These are phyloP conservation scores for Podospora conica DNA, from an alignment of 495 filamentous ascomycete genomes.

Conservation along the genomic window DNA sequence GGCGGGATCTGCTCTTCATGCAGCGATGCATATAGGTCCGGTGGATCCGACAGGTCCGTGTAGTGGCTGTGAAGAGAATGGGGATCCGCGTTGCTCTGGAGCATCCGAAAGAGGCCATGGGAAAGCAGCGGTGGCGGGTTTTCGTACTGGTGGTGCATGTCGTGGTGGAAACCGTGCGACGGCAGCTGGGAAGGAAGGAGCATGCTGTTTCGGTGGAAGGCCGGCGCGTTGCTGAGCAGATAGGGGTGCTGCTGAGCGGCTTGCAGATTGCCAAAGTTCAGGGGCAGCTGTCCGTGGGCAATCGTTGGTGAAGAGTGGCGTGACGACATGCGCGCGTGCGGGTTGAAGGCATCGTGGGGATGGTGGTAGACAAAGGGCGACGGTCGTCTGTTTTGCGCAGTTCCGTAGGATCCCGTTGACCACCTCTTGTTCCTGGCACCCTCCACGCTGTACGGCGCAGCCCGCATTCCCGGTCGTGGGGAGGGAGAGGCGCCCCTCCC, in stretches of 20 bases:
- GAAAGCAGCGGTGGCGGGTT: constrained; percentile 51
- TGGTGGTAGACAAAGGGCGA: constrained; percentile 51
- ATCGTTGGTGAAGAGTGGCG: constrained; percentile 51
- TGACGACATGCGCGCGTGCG: constrained; percentile 40
- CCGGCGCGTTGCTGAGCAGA: constrained; percentile 42
- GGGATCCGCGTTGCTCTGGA: constrained; percentile 62
- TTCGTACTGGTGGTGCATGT: constrained; percentile 43
- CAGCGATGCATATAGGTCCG: constrained; percentile 65
- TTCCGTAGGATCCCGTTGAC: constrained; percentile 62
- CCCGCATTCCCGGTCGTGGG: constrained; percentile 55
- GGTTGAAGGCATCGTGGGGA: constrained; percentile 44
- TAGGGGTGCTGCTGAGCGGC: constrained; percentile 48
- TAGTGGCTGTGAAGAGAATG: constrained; percentile 56
- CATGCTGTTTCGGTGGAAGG: constrained; percentile 41
- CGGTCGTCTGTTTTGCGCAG: constrained; percentile 44
- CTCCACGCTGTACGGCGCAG: constrained; percentile 58
- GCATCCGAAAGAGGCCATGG: constrained; percentile 59
- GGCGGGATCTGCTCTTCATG: constrained; percentile 61
- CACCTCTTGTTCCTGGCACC: constrained; percentile 59
- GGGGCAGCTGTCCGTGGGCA: constrained; percentile 44
- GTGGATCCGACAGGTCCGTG: constrained; percentile 60
- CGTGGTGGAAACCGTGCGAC: constrained; percentile 42
- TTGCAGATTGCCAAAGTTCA: constrained; percentile 49
- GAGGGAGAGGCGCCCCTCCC: constrained; percentile 57
- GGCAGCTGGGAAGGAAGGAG: constrained; percentile 42